Conservation (phyloP, 345 rosid species). For the Melaleuca quinquenervia region DNA sequence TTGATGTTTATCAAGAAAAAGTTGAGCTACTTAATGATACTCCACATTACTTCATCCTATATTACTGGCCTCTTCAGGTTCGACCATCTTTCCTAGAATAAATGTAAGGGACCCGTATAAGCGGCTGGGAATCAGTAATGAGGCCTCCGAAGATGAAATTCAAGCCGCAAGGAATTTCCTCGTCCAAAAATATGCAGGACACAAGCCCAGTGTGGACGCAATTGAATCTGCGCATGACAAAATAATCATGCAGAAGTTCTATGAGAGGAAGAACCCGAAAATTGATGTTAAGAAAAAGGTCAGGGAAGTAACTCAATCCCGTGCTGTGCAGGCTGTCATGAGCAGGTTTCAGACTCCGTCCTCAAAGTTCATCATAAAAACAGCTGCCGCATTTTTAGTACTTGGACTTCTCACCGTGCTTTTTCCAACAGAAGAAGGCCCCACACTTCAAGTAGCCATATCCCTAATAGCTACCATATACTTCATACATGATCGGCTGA, state of each 20-base stretch:
- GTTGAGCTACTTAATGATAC: neutral
- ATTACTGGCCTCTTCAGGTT: constrained; percentile 12
- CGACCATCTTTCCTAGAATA: constrained; percentile 76
- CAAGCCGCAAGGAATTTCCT: constrained; percentile 89
- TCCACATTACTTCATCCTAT: neutral
- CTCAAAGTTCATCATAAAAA: constrained; percentile 41
- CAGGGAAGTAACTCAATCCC: constrained; percentile 64
- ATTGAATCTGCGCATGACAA: constrained; percentile 90
- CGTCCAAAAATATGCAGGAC: constrained; percentile 61
- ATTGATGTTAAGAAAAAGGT: constrained; percentile 65
- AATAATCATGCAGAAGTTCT: constrained; percentile 87
- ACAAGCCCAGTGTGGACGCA: constrained; percentile 88
- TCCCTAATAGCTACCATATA: constrained; percentile 70
- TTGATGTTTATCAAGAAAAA: neutral
- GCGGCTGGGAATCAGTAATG: constrained; percentile 85
- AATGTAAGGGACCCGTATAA: constrained; percentile 71
- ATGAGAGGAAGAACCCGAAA: constrained; percentile 80
- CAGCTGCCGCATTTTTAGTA: constrained; percentile 52
- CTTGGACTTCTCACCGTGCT: constrained; percentile 69
- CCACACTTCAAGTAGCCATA: constrained; percentile 75
- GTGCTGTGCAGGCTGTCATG: constrained; percentile 45
- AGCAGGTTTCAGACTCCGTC: constrained; percentile 76
- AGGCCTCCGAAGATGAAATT: constrained; percentile 95
- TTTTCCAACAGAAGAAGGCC: constrained; percentile 98
- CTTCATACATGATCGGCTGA: constrained; percentile 64